These are phyloP conservation scores for Saxophila tyrrhenica DNA, from an alignment of 495 filamentous ascomycete genomes.

Conservation along the genomic window DNA sequence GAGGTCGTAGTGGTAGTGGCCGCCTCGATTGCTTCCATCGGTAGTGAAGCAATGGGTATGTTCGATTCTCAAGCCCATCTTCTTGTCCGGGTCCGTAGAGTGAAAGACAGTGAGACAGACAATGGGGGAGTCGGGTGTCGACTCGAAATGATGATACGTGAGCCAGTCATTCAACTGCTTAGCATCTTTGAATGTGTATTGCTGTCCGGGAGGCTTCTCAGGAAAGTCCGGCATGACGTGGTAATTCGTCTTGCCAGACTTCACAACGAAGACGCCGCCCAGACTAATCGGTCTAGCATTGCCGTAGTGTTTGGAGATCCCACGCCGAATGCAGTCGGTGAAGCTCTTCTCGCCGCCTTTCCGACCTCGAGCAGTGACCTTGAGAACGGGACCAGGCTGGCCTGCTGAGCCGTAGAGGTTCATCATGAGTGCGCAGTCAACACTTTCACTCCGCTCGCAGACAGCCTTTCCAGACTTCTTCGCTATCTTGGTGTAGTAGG, in stretches of 20 bases:
- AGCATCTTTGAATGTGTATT: constrained; percentile 8
- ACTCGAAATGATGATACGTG: constrained; percentile 13
- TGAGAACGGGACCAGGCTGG: constrained; percentile 4
- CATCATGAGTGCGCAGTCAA: constrained; percentile 18
- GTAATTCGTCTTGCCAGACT: constrained; percentile 8
- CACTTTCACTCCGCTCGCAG: constrained; percentile 6
- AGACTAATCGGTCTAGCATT: constrained; percentile 3
- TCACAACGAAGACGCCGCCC: constrained; percentile 14
- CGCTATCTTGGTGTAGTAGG: constrained; percentile 6
- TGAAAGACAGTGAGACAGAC: constrained; percentile 17
- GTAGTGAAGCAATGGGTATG: constrained; percentile 17
- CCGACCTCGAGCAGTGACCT: constrained; percentile 9
- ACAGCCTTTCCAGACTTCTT: not conserved
- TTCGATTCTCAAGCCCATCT: constrained; percentile 16
- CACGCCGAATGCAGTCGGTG: constrained; percentile 14
- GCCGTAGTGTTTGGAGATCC: constrained; percentile 6
- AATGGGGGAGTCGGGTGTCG: constrained; percentile 4
- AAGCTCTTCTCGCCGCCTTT: constrained; percentile 13
- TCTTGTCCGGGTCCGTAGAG: constrained; percentile 13
- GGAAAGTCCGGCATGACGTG: constrained; percentile 18
- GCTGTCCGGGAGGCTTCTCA: not conserved
- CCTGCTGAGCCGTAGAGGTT: constrained; percentile 12
- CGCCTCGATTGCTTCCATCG: constrained; percentile 11
- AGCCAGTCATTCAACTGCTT: constrained; percentile 11
- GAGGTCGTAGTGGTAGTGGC: constrained; percentile 16